phyloP scores from a whole-genome alignment of 1,139 yeast genomes.

The Geotrichum phurueaensis region DNA sequence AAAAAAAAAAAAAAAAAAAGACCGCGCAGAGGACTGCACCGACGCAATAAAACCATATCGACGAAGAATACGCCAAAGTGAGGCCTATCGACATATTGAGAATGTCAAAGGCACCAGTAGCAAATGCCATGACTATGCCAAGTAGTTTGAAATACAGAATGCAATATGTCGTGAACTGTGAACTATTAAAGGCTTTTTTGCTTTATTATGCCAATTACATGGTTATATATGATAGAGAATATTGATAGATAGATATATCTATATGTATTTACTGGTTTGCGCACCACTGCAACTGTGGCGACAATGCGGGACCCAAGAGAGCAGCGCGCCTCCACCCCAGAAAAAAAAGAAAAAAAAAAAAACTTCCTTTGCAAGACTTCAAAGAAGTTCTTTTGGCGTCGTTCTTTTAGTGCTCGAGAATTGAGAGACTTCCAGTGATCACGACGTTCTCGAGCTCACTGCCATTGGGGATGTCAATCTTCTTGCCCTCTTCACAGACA shows the following conservation, averaged over 20 bases:
- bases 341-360: too few species aligned
- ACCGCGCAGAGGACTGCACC: too few species aligned
- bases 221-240: background rate
- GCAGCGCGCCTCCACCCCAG: too few species aligned
- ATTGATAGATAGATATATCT: background rate
- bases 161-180: background rate
- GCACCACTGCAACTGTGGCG: background rate
- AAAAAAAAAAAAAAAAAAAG: background rate
- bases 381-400: background rate
- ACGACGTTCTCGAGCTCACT: conserved; percentile 91
- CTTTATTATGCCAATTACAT: background rate
- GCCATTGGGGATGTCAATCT: conserved; percentile 96
- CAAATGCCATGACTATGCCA: too few species aligned
- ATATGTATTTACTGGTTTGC: background rate
- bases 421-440: conserved; percentile 92
- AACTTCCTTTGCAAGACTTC: background rate
- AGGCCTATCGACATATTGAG: too few species aligned
- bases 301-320: background rate
- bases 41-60: too few species aligned
- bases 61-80: too few species aligned
- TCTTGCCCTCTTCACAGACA: conserved; percentile 95
- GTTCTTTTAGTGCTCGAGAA: conserved; percentile 71
- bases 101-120: too few species aligned
- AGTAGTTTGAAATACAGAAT: too few species aligned
- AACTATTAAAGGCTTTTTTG: background rate